Conservation (phyloP, 495 filamentous ascomycete species). For the Clohesyomyces aquaticus region DNA sequence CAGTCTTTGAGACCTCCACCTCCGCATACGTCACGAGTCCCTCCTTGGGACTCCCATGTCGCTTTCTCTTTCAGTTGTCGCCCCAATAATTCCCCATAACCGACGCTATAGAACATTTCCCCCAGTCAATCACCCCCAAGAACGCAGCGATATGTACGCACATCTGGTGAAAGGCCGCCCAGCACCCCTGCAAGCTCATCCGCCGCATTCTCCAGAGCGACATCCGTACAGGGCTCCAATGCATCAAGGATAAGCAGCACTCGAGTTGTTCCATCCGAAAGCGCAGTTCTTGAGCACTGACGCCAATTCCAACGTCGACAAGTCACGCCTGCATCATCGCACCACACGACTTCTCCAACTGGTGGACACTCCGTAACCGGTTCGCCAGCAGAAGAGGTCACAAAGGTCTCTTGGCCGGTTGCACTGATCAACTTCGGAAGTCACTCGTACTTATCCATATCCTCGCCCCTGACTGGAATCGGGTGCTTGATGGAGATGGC, state of each 20-base stretch:
- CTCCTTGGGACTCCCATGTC: too few relatives aligned
- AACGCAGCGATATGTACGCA: conserved; percentile 4
- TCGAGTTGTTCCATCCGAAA: background rate
- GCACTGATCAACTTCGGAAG: conserved; percentile 44
- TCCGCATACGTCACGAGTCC: too few relatives aligned
- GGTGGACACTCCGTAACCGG: background rate
- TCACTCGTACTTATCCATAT: conserved; percentile 47
- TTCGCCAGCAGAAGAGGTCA: background rate
- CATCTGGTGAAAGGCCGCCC: background rate
- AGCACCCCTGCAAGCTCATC: conserved; percentile 1
- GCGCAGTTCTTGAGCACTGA: background rate
- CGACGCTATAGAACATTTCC: too few relatives aligned
- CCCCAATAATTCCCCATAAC: too few relatives aligned
- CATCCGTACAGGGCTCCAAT: conserved; percentile 4
- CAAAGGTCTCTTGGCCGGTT: conserved; percentile 24
- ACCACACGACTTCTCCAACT: conserved; percentile 2
- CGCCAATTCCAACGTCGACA: conserved; percentile 7
- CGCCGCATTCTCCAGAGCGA: background rate
- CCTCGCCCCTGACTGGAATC: conserved; percentile 46
- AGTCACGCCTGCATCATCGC: conserved; percentile 3
- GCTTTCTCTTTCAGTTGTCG: too few relatives aligned
- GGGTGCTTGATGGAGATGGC: conserved; percentile 49
- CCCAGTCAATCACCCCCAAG: too few relatives aligned
- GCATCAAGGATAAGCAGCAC: conserved; percentile 19
- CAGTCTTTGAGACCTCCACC: too few relatives aligned